Percentiles rank a stretch among this genome's conserved stretches.
These are phyloP conservation scores for Yamadazyma mexicana DNA, from an alignment of 1,139 yeast species.

Conservation along the genomic window DNA sequence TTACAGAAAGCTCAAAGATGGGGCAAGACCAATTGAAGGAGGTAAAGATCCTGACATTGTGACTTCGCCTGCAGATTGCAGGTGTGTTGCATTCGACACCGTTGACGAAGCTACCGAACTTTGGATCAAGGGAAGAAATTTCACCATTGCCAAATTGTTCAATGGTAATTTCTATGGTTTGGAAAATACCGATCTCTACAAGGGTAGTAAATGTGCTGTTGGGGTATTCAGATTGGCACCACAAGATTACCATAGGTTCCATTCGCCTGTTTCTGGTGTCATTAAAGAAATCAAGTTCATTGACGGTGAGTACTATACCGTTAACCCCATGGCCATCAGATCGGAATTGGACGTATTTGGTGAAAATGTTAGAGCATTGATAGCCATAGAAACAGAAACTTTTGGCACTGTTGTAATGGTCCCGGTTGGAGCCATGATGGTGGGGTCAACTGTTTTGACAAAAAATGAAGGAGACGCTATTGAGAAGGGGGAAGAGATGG, in stretches of 20 bases:
- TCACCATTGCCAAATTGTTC: constrained; percentile 65
- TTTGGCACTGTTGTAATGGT: constrained; percentile 80
- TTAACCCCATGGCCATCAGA: constrained; percentile 95
- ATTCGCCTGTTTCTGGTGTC: constrained; percentile 77
- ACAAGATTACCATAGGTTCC: constrained; percentile 95
- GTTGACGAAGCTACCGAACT: constrained; percentile 67
- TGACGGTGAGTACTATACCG: constrained; percentile 92
- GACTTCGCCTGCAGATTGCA: constrained; percentile 85
- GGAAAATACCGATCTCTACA: constrained; percentile 41
- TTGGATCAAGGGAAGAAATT: constrained; percentile 89
- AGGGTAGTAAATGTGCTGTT: constrained; percentile 52
- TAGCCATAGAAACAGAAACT: constrained; percentile 70
- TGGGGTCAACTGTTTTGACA: constrained; percentile 81
- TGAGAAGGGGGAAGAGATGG: constrained; percentile 77
- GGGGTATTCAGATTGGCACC: constrained; percentile 91
- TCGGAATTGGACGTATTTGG: constrained; percentile 90
- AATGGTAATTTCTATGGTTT: constrained; percentile 55
- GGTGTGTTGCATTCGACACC: constrained; percentile 70
- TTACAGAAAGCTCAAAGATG: constrained; percentile 72
- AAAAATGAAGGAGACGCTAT: constrained; percentile 61
- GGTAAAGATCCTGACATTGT: constrained; percentile 47
- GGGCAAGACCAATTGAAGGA: constrained; percentile 70
- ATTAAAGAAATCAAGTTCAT: constrained; percentile 67
- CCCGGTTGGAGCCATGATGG: constrained; percentile 99
- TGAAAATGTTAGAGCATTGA: constrained; percentile 76